Evolutionary conservation across 495 filamentous ascomycete genomes (phyloP), one percentile per base, ranked within the genome.

Genomic region (Trichocladium uniseriatum): DNA sequence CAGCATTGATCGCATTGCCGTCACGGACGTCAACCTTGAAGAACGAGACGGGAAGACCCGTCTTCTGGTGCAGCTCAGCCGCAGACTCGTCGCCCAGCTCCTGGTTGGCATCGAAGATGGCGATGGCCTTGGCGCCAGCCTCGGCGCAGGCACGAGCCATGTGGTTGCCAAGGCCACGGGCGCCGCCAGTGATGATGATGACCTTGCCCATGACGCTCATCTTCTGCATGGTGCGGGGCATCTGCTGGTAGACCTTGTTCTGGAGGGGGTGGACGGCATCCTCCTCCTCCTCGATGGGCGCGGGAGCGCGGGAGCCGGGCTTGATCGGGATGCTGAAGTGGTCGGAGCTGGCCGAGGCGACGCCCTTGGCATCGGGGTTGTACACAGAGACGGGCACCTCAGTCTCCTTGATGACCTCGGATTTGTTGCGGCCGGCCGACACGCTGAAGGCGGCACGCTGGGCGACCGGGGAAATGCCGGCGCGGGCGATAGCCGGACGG

Each of bases 11-110:
- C 15, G 79, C 77, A 18, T 69, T 67, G 6, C 71, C 78, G 42
- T 89, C 81, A 54, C 83, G 82, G 28, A 89, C 81, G 56, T 89
- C 85, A 31, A 87, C 82, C 64, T 78, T 81, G 74, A 84, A 84
- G 74, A 86, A 89, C 20, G 77, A 78, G 36, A 84, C 79, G 21
- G 83, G 82, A 5, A 89, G 75, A 22, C 81, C 77, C 29, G 82
- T 79, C 65, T 80, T 76, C 54, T 77, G 69, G 63, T 81, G 74
- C 37, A 89, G 72, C 59, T 84, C 79, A 5, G 73, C 75, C 1
- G 82, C 83, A 13, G 83, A 64, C 53, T 74, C 66, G 57, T 83
- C 81, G 27, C 85, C 85, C n/a, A 84, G 73, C 19, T 85, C 79
- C 60, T 82, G 78, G 62, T 84, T 81, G 49, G 80, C 77, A 55